Evolutionary conservation across 1,139 yeast species (phyloP), one percentile per base, ranked within the genome.

Genomic region (Geotrichum bryndzae): DNA sequence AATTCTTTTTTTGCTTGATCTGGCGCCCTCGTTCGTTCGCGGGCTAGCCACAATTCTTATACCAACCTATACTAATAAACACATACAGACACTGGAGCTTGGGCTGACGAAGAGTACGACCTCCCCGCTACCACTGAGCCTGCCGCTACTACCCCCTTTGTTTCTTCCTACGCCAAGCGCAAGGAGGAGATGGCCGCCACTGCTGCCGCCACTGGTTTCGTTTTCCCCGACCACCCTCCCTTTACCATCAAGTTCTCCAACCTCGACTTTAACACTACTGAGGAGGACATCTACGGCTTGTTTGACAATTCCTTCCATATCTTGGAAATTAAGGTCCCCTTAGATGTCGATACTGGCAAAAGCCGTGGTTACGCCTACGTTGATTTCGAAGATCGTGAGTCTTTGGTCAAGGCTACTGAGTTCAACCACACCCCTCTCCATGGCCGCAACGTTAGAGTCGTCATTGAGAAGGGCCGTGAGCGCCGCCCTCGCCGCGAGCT

Each of bases 201-300:
- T n/a, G 55, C 58, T 51, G 54, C 46, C 23, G 50, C 55, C 56
- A 55, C 80, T 66, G 94, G 86, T 71, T 88, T 78, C 70, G 96
- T 96, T 54, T 81, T 95, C 65, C 99, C 99, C 57, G 96, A 91
- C 70, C 82, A 79, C 61, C 92, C 97, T 38, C 99, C 99, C 61
- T 95, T 77, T 80, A 88, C 90, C 71, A 97, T 97, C 25, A 84
- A 91, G 75, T 82, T 94, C 68, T 84, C 85, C 72, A 91, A 92
- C 76, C 83, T 95, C 73, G 91, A 97, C 64, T 89, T 90, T 86
- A 94, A 88, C 67, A 82, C 84, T 55, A 77, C 80, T 62, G 97
- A 92, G 74, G 84, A 80, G 48, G 84, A 80, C 54, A 80, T 94
- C 65, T 79, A 76, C 61, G 84, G 83, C 56, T 88, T 89, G 79